Evolutionary conservation across 1,284 basidiomycete species (phyloP).

Genomic region (Kalmanozyma brasiliensis): DNA sequence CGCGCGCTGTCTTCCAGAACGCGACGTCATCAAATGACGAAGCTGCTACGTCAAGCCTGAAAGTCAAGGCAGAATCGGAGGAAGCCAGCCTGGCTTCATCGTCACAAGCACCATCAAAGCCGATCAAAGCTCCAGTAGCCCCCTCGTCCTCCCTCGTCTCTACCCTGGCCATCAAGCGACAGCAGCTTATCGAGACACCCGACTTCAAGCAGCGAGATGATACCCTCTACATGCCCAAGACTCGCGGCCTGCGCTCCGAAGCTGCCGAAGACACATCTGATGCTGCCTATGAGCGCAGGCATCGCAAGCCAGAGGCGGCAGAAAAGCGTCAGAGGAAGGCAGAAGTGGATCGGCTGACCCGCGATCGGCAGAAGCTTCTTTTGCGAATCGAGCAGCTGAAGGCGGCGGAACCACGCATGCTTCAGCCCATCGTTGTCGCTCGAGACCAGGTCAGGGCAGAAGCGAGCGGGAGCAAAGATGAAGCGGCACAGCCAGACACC

Average conservation of each 20-base stretch:
- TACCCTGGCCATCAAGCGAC: conserved; percentile 37
- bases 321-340: conserved; percentile 85
- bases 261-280: conserved; percentile 78
- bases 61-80: conserved; percentile 14
- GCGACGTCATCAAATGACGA: neutral
- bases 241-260: conserved; percentile 46
- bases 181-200: conserved; percentile 58
- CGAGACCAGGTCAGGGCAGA: conserved; percentile 41
- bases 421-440: conserved; percentile 51
- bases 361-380: conserved; percentile 89
- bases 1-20: conserved; percentile 20
- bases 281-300: conserved; percentile 82
- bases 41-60: neutral
- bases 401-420: conserved; percentile 73
- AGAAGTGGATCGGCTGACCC: conserved; percentile 88
- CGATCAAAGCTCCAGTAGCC: neutral
- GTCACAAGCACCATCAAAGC: conserved; percentile 2
- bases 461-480: conserved; percentile 1
- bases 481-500: neutral
- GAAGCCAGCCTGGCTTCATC: conserved; percentile 1
- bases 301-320: conserved; percentile 84
- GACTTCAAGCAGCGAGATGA: conserved; percentile 56
- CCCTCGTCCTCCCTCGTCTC: conserved; percentile 20
- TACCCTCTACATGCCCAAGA: conserved; percentile 55
- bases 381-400: conserved; percentile 85